Evolutionary conservation across 495 filamentous ascomycete genomes (phyloP).

Genomic region (Aspergillus hancockii): DNA sequence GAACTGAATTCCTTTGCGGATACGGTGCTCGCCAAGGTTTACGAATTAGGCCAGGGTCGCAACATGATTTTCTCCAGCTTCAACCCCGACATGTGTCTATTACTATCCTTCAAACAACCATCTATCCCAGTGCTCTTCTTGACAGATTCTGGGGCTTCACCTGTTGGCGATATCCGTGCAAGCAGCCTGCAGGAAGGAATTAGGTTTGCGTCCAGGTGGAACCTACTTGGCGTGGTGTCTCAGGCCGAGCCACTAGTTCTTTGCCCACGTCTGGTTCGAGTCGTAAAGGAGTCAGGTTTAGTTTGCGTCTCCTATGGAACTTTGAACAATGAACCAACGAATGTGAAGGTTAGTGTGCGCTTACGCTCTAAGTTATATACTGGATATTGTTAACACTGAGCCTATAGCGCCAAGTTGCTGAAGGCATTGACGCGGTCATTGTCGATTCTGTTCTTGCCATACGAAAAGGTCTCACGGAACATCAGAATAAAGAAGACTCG

Average conservation of each 20-base stretch:
- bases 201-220: slow-evolving; percentile 91
- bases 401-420: slow-evolving; percentile 78
- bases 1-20: slow-evolving; percentile 98
- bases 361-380: neutral
- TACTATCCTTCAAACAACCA: slow-evolving; percentile 94
- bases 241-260: slow-evolving; percentile 81
- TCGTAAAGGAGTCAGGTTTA: slow-evolving; percentile 92
- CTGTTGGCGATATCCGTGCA: slow-evolving; percentile 86
- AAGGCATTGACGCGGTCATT: slow-evolving; percentile 96
- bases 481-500: slow-evolving; percentile 29
- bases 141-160: slow-evolving; percentile 76
- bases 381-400: slow-evolving; percentile 11
- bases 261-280: slow-evolving; percentile 85
- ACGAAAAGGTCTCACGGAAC: slow-evolving; percentile 64
- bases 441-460: slow-evolving; percentile 90
- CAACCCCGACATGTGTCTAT: slow-evolving; percentile 93
- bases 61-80: slow-evolving; percentile 96
- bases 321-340: slow-evolving; percentile 80
- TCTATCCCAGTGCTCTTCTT: slow-evolving; percentile 94
- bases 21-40: slow-evolving; percentile 84
- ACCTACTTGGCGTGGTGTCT: slow-evolving; percentile 86
- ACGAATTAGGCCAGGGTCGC: slow-evolving; percentile 68
- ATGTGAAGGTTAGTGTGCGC: slow-evolving; percentile 74
- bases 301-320: slow-evolving; percentile 95
- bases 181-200: slow-evolving; percentile 93